phyloP scores from a whole-genome alignment of 176 grass and related monocot genomes.

The Eremochloa ophiuroides region DNA sequence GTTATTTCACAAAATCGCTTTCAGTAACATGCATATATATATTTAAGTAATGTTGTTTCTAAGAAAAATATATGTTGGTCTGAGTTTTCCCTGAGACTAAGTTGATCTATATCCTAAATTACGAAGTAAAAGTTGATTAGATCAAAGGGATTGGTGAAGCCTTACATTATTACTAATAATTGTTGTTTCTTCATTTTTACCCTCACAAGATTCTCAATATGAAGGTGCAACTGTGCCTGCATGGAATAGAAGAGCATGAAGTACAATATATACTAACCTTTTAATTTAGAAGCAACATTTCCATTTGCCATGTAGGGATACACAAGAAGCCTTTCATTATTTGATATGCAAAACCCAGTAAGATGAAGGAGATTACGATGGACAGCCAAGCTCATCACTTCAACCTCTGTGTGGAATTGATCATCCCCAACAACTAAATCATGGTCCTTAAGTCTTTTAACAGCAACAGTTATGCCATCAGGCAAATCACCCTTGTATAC shows the following conservation, averaged over 20 bases:
- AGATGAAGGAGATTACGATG: conserved; percentile 81
- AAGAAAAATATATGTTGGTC: not conserved
- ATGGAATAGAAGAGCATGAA: not conserved
- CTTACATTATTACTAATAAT: not conserved
- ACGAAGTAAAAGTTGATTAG: not conserved
- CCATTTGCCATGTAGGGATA: conserved; percentile 85
- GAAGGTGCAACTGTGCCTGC: not conserved
- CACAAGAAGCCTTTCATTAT: conserved; percentile 72
- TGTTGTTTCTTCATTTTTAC: not conserved
- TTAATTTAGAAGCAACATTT: conserved; percentile 61
- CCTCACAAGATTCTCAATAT: not conserved
- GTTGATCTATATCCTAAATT: not conserved
- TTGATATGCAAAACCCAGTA: conserved; percentile 50
- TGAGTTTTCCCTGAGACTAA: not conserved
- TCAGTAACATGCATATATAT: not conserved
- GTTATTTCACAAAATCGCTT: not conserved
- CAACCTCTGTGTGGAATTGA: conserved; percentile 83
- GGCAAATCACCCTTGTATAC: conserved; percentile 66
- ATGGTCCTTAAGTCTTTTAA: conserved; percentile 61
- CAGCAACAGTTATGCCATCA: conserved; percentile 50
- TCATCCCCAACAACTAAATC: conserved; percentile 36
- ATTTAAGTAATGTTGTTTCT: not conserved
- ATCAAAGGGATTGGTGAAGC: not conserved
- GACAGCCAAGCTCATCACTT: conserved; percentile 79
- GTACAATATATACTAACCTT: conserved; percentile 54